phyloP scores from a whole-genome alignment of 2,329 filamentous ascomycete species.

The Diaporthe eres region DNA sequence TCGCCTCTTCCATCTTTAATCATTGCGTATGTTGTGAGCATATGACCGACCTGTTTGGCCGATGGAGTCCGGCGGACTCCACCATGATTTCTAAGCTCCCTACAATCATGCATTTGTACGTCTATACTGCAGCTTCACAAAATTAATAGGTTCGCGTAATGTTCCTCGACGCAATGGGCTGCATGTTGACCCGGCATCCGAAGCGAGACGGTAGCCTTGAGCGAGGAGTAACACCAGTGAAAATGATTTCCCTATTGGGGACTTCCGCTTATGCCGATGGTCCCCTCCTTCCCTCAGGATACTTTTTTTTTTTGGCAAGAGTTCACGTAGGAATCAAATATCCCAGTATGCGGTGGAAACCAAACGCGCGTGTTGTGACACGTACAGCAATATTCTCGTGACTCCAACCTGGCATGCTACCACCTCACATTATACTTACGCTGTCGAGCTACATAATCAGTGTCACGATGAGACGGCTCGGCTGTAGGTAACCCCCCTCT shows the following conservation, averaged over 20 bases:
- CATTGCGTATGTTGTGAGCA: not conserved
- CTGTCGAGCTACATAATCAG: not conserved
- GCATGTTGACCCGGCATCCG: not conserved
- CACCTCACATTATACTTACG: not conserved
- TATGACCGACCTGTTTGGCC: not conserved
- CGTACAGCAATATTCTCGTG: not conserved
- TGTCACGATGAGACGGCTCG: not conserved
- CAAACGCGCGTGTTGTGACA: not conserved
- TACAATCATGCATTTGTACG: not conserved
- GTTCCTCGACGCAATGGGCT: not conserved
- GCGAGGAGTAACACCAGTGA: not conserved
- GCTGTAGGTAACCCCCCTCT: not conserved
- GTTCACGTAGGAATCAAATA: not conserved
- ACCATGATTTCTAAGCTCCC: not conserved
- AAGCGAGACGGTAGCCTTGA: slow-evolving; percentile 19
- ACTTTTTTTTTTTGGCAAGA: not conserved
- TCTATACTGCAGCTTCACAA: too few species aligned
- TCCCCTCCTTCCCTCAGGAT: not conserved
- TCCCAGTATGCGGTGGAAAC: not conserved
- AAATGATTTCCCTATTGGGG: not conserved
- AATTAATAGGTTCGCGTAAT: not conserved
- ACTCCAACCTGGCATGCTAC: not conserved
- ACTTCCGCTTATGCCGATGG: not conserved
- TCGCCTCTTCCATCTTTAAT: not conserved
- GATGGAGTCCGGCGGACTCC: not conserved